Evolutionary conservation across 1,139 yeast species (phyloP), one percentile per base, ranked within the genome.

Genomic region (Citeromyces hawaiiensis): DNA sequence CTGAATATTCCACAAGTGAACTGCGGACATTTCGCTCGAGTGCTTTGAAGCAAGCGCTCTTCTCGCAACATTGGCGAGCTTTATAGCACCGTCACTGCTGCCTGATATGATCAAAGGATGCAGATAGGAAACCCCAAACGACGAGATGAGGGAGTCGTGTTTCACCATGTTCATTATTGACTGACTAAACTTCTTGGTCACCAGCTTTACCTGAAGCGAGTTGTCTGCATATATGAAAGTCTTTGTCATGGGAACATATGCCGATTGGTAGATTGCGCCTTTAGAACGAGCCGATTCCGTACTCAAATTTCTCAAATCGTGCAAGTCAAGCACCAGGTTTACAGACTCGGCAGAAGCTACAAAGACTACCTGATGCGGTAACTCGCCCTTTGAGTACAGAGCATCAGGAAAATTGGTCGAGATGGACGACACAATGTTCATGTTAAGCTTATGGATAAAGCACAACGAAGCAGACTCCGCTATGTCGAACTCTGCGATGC

Each of bases 61-160:
- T 44, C 76, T 59, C 2, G 61, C 53, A 3, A 63, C 41, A 45
- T 70, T 72, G 16, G 63, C 60, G 3, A 70, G 51, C 37, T 58
- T 57, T 2, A 73, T 45, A 1, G 58, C 68, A 0, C 94, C 94
- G 47, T 74, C 79, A 2, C 81, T 59, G 3, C 77, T 72, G 2
- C 87, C 87, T 3, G 71, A 57, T 2, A 82, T 52, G 7, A 72
- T 53, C 43, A 80, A 61, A 1, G 94, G 93, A 50, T 83, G 94
- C 6, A 59, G 43, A 3, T 49, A 44, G 0, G 76, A 68, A 0
- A 63, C 47, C 0, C 66, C 66, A 1, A 67, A 42, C 0, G 69
- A 50, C n/a, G 64, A 59, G 2, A 65, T 53, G 1, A 66, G 56
- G 1, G 65, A 60, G 17, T 64, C 66, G 16, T 55, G 61, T 38